Percentiles rank a stretch among this genome's conserved stretches.
Conservation (phyloP, 208 protist genomes). For the Wallacemonas sp. region DNA sequence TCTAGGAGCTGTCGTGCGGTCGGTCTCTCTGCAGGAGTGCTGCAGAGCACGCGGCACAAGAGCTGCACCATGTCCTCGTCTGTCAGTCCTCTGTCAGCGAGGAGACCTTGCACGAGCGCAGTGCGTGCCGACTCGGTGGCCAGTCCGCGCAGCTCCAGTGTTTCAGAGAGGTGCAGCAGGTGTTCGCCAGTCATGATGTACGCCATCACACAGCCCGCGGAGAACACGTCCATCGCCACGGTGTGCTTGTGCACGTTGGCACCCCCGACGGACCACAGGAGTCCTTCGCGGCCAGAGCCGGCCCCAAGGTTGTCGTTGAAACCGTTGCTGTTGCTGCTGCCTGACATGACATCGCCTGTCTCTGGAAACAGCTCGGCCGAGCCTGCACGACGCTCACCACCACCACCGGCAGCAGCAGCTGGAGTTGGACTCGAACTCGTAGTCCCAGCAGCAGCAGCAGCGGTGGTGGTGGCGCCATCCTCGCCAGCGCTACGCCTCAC, state of each 20-base stretch:
- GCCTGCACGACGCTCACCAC: too few species aligned
- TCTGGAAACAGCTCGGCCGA: neutral
- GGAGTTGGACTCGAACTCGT: too few species aligned
- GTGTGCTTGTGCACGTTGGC: conserved; percentile 72
- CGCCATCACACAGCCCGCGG: conserved; percentile 65
- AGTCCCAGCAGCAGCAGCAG: neutral
- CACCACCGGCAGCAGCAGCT: too few species aligned
- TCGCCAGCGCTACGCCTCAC: neutral
- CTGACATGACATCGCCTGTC: neutral
- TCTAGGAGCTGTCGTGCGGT: conserved; percentile 46
- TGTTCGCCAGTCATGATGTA: conserved; percentile 76
- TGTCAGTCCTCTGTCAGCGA: conserved; percentile 20
- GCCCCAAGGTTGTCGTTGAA: too few species aligned
- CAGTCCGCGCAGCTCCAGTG: conserved; percentile 48
- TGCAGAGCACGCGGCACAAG: conserved; percentile 36
- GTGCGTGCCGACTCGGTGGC: conserved; percentile 20
- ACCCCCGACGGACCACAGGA: conserved; percentile 26
- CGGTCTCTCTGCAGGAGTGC: conserved; percentile 29
- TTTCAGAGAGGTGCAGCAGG: conserved; percentile 60
- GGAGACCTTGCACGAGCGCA: conserved; percentile 13
- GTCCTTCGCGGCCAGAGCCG: neutral
- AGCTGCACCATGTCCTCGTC: conserved; percentile 16
- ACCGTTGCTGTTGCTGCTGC: too few species aligned
- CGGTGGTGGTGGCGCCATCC: neutral
- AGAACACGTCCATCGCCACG: conserved; percentile 84